Conservation (phyloP, 2,329 filamentous ascomycete genomes). For the Simplicillium sp. region DNA sequence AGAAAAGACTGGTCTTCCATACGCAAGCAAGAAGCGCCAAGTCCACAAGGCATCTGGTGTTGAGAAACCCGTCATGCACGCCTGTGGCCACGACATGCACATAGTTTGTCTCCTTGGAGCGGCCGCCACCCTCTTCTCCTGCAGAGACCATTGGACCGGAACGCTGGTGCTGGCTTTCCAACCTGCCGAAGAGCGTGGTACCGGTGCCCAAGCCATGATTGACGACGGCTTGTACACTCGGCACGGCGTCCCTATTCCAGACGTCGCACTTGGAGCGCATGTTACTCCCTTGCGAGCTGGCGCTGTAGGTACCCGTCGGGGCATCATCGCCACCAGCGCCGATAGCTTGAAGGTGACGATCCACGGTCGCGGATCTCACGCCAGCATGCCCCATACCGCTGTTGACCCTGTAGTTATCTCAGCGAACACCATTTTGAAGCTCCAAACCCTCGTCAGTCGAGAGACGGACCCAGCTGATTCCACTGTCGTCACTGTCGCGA, state of each 20-base stretch:
- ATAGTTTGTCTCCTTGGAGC: slow-evolving; percentile 48
- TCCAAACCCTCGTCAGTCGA: slow-evolving; percentile 20
- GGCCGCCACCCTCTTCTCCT: slow-evolving; percentile 35
- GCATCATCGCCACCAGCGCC: slow-evolving; percentile 13
- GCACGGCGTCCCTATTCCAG: slow-evolving; percentile 18
- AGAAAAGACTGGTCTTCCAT: slow-evolving; percentile 44
- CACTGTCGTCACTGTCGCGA: slow-evolving; percentile 33
- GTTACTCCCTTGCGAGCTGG: slow-evolving; percentile 21
- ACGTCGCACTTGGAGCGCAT: slow-evolving; percentile 26
- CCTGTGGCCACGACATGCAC: slow-evolving; percentile 60
- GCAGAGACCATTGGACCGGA: slow-evolving; percentile 44
- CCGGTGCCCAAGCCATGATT: slow-evolving; percentile 40
- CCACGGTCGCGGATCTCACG: slow-evolving; percentile 32
- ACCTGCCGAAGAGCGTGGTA: slow-evolving; percentile 55
- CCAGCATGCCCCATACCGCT: slow-evolving; percentile 25
- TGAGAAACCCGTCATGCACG: slow-evolving; percentile 54
- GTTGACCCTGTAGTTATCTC: slow-evolving; percentile 39
- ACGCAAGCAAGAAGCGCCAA: slow-evolving; percentile 35
- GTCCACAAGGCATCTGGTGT: slow-evolving; percentile 31
- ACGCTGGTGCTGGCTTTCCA: slow-evolving; percentile 58
- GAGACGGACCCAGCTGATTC: slow-evolving; percentile 24
- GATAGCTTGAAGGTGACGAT: slow-evolving; percentile 19
- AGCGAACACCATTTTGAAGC: slow-evolving; percentile 23
- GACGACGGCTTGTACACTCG: slow-evolving; percentile 24
- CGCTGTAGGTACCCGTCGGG: slow-evolving; percentile 14